Percentiles rank a stretch among this genome's conserved stretches.
Conservation (phyloP, 257 asterid species). For the Thymus mandschuricus region DNA sequence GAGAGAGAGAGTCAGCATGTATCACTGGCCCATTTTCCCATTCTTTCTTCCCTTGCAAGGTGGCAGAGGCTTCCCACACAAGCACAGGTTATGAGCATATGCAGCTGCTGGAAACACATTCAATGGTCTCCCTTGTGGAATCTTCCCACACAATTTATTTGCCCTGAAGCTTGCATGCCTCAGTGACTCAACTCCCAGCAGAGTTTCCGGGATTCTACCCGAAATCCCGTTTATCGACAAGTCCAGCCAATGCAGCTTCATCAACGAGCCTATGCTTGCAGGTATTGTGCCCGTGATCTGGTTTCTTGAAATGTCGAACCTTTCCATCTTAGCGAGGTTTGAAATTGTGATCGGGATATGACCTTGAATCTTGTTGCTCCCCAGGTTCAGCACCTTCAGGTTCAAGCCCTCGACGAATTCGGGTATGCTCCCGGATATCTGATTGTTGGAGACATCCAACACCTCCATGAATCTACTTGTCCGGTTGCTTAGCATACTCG, state of each 20-base stretch:
- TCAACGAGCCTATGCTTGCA: constrained; percentile 53
- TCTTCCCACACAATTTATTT: constrained; percentile 79
- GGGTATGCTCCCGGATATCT: constrained; percentile 71
- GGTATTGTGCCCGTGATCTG: constrained; percentile 80
- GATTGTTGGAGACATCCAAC: constrained; percentile 68
- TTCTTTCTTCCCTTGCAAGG: constrained; percentile 58
- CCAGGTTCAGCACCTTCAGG: constrained; percentile 66
- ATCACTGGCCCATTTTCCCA: constrained; percentile 59
- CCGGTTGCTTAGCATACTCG: constrained; percentile 47
- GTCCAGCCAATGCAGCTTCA: constrained; percentile 78
- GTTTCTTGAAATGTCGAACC: constrained; percentile 74
- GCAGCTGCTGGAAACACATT: constrained; percentile 66
- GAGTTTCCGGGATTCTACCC: constrained; percentile 68
- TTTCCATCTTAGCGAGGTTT: constrained; percentile 55
- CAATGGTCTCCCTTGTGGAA: constrained; percentile 84
- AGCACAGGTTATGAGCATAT: constrained; percentile 77
- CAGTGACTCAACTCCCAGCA: constrained; percentile 56
- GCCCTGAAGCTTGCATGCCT: constrained; percentile 79
- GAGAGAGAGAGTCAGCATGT: constrained; percentile 56
- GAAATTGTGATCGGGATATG: constrained; percentile 74
- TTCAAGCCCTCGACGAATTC: constrained; percentile 45
- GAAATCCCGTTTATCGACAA: constrained; percentile 62
- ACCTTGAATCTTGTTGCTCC: constrained; percentile 71
- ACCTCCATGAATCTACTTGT: constrained; percentile 65
- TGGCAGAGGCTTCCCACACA: constrained; percentile 85